Evolutionary conservation across 305 asterid species (phyloP), one percentile per base, ranked within the genome.

Genomic region (Fraxinus latifolia): DNA sequence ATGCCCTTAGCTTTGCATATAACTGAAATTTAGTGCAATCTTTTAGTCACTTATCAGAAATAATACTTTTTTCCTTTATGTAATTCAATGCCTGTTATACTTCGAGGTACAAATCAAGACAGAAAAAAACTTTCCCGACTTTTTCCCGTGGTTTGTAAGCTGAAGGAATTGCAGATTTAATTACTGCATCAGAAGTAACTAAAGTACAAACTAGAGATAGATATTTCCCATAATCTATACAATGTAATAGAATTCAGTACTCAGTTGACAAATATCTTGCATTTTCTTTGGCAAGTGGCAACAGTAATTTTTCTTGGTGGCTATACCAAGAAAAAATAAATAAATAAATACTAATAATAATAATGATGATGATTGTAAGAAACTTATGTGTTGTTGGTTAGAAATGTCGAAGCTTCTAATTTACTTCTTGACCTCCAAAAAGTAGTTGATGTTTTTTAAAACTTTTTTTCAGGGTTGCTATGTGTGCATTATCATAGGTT

Each of bases 401-500:
- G 65, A 55, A 55, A 55, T 55, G 3, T 32, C 81, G 19, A 55
- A 47, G 36, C 29, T 60, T 44, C 60, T 74, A 65, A 12, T 23
- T 60, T 21, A 73, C 15, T 70, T 37, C 34, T 74, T 68, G 65
- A 9, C 60, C 72, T 76, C 39, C 53, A 81, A 42, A 47, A 77
- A 67, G 50, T 79, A 80, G 83, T 79, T 65, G 53, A 83, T n/a
- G 19, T 80, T 77, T 23, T 78, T 80, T 60, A 75, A 74, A 70
- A 79, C 82, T 53, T 53, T 84, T 15, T 70, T 86, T 82, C 98
- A 93, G 98, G 98, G 98, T 80, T 93, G 97, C 91, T 95, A 95
- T 76, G 98, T 95, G 77, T 95, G 98, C 93, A 95, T 93, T 84
- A 80, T 90, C 82, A 91, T 92, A 47, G 98, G 98, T 80, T 95